A percentile compares a stretch with the other conserved stretches of the same genome.
Evolutionary conservation across 2,329 filamentous ascomycete genomes (phyloP).

Genomic region (Lecanosticta acicola): DNA sequence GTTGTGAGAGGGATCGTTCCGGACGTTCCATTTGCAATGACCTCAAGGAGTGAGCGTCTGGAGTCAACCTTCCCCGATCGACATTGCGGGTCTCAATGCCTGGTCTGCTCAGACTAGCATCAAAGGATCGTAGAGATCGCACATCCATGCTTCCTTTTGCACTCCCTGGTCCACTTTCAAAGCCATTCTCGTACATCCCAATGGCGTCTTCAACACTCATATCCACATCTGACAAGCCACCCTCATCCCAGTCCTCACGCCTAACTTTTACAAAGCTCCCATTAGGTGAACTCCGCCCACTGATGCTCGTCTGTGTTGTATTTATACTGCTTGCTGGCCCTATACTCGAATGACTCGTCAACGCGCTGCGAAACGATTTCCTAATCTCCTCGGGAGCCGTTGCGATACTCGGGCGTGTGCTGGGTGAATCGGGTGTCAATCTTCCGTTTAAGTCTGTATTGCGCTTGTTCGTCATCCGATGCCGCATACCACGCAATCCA

Average conservation of each 20-base stretch:
- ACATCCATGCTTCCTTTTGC: constrained; percentile 23
- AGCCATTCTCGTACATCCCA: constrained; percentile 55
- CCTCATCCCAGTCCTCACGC: constrained; percentile 36
- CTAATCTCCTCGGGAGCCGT: constrained; percentile 38
- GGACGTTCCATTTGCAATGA: constrained; percentile 17
- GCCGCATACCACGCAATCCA: constrained; percentile 23
- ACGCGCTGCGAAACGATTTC: constrained; percentile 55
- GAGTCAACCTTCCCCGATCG: constrained; percentile 3
- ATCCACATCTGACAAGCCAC: constrained; percentile 34
- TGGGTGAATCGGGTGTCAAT: constrained; percentile 12
- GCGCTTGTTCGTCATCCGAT: constrained; percentile 12
- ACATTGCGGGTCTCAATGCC: background rate
- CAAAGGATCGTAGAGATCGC: constrained; percentile 18
- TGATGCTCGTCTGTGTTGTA: constrained; percentile 78
- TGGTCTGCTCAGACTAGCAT: background rate
- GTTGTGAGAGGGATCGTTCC: constrained; percentile 22
- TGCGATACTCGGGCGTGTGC: constrained; percentile 8
- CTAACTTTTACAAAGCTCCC: constrained; percentile 56
- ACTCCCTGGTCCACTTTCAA: constrained; percentile 34
- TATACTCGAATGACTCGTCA: constrained; percentile 55
- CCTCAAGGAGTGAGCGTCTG: constrained; percentile 7
- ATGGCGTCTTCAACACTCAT: constrained; percentile 58
- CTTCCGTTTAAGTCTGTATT: constrained; percentile 5
- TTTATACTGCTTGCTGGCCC: constrained; percentile 51
- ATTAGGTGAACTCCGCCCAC: constrained; percentile 70